These are phyloP conservation scores for Hyphodiscus hymeniophilus DNA, from an alignment of 495 filamentous ascomycete genomes.

Conservation along the genomic window DNA sequence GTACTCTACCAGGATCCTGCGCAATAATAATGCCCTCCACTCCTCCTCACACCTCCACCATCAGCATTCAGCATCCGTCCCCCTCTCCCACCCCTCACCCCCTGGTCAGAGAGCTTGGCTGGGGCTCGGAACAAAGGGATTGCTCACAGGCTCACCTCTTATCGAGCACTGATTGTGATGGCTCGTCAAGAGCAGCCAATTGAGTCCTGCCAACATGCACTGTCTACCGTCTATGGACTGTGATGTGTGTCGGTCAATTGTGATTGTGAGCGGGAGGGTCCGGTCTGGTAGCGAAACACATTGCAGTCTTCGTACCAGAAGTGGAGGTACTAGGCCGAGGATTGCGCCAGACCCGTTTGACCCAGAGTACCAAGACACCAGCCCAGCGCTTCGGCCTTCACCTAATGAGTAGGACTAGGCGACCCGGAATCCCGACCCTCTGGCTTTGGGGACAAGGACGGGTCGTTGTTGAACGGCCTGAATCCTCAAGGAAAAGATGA, in stretches of 20 bases:
- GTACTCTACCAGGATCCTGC: background rate
- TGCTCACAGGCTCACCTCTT: background rate
- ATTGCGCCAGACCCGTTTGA: too few species aligned
- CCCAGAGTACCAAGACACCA: too few species aligned
- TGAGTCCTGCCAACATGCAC: background rate
- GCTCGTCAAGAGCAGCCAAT: slow-evolving; percentile 3
- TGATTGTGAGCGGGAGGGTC: slow-evolving; percentile 11
- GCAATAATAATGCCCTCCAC: background rate
- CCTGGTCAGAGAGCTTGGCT: slow-evolving; percentile 1
- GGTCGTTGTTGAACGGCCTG: background rate
- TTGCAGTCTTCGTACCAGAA: background rate
- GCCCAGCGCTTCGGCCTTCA: background rate
- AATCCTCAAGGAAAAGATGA: background rate
- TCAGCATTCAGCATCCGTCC: background rate
- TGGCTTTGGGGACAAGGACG: background rate
- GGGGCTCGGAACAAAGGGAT: slow-evolving; percentile 4
- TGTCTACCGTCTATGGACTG: background rate
- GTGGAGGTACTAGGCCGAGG: background rate
- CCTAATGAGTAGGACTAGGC: slow-evolving; percentile 2
- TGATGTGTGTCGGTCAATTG: background rate
- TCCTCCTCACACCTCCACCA: background rate
- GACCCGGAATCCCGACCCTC: slow-evolving; percentile 5
- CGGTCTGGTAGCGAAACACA: slow-evolving; percentile 14
- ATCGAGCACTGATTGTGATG: slow-evolving; percentile 3
- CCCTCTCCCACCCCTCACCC: background rate